These are phyloP conservation scores for Phytomonas sp. DNA, from an alignment of 208 protist genomes.

Conservation along the genomic window DNA sequence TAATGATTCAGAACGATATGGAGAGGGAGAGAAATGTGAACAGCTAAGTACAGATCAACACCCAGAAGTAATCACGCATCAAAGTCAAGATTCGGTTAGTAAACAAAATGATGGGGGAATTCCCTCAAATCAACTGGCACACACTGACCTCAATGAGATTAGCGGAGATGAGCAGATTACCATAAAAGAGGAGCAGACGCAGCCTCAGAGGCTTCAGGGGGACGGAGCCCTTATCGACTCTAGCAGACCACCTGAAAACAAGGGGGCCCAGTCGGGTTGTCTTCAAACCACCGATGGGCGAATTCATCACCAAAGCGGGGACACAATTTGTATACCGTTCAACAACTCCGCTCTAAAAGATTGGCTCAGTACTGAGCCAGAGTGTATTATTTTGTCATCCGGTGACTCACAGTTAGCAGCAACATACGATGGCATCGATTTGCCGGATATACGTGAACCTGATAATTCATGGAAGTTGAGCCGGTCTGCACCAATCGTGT, in stretches of 20 bases:
- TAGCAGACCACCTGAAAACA: neutral
- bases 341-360: neutral
- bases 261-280: neutral
- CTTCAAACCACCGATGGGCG: neutral
- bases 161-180: neutral
- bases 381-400: neutral
- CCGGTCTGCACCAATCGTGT: neutral
- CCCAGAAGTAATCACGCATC: neutral
- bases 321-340: neutral
- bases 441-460: neutral
- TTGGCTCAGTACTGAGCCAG: neutral
- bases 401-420: neutral
- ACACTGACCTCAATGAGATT: neutral
- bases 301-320: neutral
- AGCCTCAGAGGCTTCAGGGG: neutral
- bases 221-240: neutral
- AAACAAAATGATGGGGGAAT: neutral
- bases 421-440: neutral
- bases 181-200: neutral
- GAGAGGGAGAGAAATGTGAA: neutral
- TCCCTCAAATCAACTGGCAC: neutral
- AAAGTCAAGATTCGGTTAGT: neutral
- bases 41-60: neutral
- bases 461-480: neutral
- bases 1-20: neutral